Base-by-base conservation (phyloP, 163 green algal genomes). In the Scenedesmus sp. region DNA sequence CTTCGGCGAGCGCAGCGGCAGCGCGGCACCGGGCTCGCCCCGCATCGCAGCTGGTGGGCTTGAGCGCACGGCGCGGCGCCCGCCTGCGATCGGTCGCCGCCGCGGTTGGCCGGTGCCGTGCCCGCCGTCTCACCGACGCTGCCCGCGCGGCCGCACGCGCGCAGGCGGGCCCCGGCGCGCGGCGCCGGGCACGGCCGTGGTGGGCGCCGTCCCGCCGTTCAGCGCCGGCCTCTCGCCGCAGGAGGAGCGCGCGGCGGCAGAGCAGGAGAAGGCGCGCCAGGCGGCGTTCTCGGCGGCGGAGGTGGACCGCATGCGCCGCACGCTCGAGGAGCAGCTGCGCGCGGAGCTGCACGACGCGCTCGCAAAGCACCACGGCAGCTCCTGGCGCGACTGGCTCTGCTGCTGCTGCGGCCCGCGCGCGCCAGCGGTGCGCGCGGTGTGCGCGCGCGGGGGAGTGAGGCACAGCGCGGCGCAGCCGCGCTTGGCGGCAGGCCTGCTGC, bases 261-360 rank as follows among this genome's bases (percentile, higher is more conserved):
- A 72, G 47, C 45, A 80, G 45, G 57, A 81, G 47, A 54, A 44
- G 31, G 73, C 73, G 22, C 26, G 45, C 4, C 44, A 48, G 48
- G 60, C 47, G 13, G 60, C 60, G n/a, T 66, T 78, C 26, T 33
- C 60, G 29, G 24, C 53, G 73, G 48, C 39, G 29, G 60, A 81
- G 60, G 13, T 34, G 18, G 73, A 56, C 13, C 34, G 54, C 29
- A 73, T 57, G 34, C 33, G 73, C 31, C 47, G 60, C 20, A 65
- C 17, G 3, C 33, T 73, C 13, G 73, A 81, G 34, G 73, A 73
- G 15, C 73, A 65, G 73, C 33, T 81, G n/a, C 47, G 73, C 28
- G 18, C 22, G 2, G 71, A 79, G 48, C 42, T 79, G 42, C 45
- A 79, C 34, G 71, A 62, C 50, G 58, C 45, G 34, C 57, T 79